phyloP scores from a whole-genome alignment of 2,329 filamentous ascomycete genomes.

The Helotiales sp. region DNA sequence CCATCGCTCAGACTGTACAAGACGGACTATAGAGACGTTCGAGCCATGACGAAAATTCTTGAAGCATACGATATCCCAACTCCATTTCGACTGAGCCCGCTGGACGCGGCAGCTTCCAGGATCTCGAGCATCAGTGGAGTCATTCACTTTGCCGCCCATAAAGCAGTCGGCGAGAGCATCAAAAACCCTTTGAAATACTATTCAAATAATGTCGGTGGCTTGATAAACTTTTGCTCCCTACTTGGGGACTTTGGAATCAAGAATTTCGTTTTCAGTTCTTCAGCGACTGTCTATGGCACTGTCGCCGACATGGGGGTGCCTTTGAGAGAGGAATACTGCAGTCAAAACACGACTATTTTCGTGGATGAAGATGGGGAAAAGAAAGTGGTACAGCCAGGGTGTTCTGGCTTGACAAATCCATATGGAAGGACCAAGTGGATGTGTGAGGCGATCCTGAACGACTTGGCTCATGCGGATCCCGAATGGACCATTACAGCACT shows the following conservation, averaged over 20 bases:
- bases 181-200: conserved; percentile 66
- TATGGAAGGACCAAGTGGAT: conserved; percentile 72
- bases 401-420: conserved; percentile 64
- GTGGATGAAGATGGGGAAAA: conserved; percentile 49
- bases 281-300: conserved; percentile 69
- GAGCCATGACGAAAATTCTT: conserved; percentile 36
- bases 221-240: conserved; percentile 62
- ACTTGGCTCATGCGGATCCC: conserved; percentile 63
- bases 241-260: conserved; percentile 65
- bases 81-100: conserved; percentile 16
- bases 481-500: conserved; percentile 67
- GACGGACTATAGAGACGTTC: conserved; percentile 38
- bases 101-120: conserved; percentile 11
- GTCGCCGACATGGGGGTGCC: conserved; percentile 56
- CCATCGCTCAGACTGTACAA: conserved; percentile 39
- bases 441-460: conserved; percentile 68
- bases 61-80: conserved; percentile 30
- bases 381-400: conserved; percentile 52
- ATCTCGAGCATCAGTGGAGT: conserved; percentile 59
- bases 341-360: conserved; percentile 55
- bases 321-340: conserved; percentile 60
- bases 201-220: conserved; percentile 68
- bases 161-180: conserved; percentile 60
- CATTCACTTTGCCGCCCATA: conserved; percentile 73
- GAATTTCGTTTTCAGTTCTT: conserved; percentile 71